Evolutionary conservation across 495 filamentous ascomycete genomes (phyloP), one percentile per base, ranked within the genome.

Genomic region (Amphirosellinia nigrospora): DNA sequence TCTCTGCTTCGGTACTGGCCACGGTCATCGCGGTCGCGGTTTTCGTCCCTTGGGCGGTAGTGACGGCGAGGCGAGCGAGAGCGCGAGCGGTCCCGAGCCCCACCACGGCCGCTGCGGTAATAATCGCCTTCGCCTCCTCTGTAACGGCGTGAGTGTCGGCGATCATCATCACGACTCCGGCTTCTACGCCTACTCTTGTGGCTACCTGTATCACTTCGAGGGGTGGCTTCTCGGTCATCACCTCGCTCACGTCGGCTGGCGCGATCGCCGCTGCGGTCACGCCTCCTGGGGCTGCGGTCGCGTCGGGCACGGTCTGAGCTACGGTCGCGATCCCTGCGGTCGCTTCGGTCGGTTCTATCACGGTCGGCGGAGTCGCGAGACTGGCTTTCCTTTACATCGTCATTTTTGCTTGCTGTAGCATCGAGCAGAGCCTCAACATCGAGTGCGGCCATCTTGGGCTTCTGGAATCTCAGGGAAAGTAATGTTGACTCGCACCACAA

Each of bases 341-440:
- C 77, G 43, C 66, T 73, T 75, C 76, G 65, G 56, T 78, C 75
- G 38, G 72, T 64, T 71, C 72, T 78, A 38, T 69, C 71, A 46
- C 74, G 74, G 23, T 78, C 75, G 59, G 73, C 76, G 16, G 71
- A 64, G 46, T 76, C 74, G 46, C 69, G 73, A 45, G 74, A 28
- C 48, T 78, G 79, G 62, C 41, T 78, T 50, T 88, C 82, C 72
- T 89, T 88, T 63, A 76, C 73, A 56, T 85, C 83, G 82, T 83
- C 72, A 87, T 75, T 78, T 26, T 71, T 76, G 67, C 67, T 90
- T 48, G 94, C 94, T 73, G 94, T 94, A 41, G 92, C 93, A 83
- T 97, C 94, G 75, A 97, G 88, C 70, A 97, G 90, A 75, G 94
- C 94, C 87, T 97, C 94, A 74, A 97, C 93, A 79, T 97, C 93